These are phyloP conservation scores for Lophiotrema nucula DNA, from an alignment of 495 filamentous ascomycete species.

Conservation along the genomic window DNA sequence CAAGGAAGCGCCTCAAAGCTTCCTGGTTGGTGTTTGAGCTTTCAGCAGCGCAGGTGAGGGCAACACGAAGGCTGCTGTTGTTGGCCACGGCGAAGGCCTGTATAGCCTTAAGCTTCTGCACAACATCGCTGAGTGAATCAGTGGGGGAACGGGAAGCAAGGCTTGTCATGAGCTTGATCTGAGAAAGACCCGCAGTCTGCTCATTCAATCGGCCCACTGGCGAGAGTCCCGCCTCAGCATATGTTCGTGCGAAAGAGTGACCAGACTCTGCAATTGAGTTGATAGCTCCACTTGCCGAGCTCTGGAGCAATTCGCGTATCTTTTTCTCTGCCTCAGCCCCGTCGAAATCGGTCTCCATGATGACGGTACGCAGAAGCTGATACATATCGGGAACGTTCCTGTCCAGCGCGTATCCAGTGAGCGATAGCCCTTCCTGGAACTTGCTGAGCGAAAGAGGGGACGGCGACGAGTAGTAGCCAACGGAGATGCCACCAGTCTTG, in stretches of 20 bases:
- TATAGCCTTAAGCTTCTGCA: constrained; percentile 83
- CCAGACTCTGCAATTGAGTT: constrained; percentile 86
- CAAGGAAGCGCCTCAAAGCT: constrained; percentile 70
- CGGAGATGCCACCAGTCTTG: constrained; percentile 88
- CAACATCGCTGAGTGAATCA: constrained; percentile 69
- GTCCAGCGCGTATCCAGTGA: constrained; percentile 83
- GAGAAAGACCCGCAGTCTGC: constrained; percentile 79
- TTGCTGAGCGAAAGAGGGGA: constrained; percentile 67
- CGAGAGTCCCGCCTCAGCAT: constrained; percentile 76
- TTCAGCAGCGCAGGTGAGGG: constrained; percentile 80
- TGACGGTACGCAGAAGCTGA: constrained; percentile 72
- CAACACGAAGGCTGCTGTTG: constrained; percentile 62
- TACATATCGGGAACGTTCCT: constrained; percentile 88
- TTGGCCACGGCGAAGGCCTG: constrained; percentile 71
- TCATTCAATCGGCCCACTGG: constrained; percentile 68
- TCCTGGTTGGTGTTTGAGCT: constrained; percentile 67
- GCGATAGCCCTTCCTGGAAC: constrained; percentile 75
- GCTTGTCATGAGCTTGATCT: constrained; percentile 78
- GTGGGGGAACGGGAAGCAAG: constrained; percentile 56
- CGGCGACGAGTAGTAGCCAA: constrained; percentile 73
- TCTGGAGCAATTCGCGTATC: constrained; percentile 81
- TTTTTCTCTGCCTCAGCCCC: constrained; percentile 73
- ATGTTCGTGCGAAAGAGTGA: constrained; percentile 77
- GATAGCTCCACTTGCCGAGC: constrained; percentile 82
- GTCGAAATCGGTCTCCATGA: constrained; percentile 86